Conservation (phyloP, 768 basidiomycete genomes). For the Chlorophyllum brunneum region DNA sequence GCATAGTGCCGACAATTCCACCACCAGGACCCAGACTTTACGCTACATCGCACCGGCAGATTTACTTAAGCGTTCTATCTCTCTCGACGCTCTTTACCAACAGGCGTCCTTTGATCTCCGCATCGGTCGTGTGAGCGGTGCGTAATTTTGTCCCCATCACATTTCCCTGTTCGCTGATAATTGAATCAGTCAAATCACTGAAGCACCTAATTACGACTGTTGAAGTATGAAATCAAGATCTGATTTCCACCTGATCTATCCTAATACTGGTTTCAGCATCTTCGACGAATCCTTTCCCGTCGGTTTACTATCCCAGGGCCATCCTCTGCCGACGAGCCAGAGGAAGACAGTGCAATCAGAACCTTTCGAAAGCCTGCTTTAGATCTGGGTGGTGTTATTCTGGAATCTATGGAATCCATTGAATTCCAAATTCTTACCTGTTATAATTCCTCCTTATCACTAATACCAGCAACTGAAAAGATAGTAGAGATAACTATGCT, state of each 20-base stretch:
- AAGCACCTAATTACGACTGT: slow-evolving; percentile 39
- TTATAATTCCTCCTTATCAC: slow-evolving; percentile 22
- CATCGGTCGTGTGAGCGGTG: slow-evolving; percentile 40
- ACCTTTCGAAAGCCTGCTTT: slow-evolving; percentile 24
- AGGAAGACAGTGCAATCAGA: slow-evolving; percentile 13
- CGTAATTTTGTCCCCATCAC: slow-evolving; percentile 7
- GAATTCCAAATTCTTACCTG: slow-evolving; percentile 28
- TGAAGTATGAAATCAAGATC: slow-evolving; percentile 22
- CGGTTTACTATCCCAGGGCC: slow-evolving; percentile 26
- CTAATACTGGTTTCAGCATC: slow-evolving; percentile 22
- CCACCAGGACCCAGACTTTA: slow-evolving; percentile 2
- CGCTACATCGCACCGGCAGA: slow-evolving; percentile 7
- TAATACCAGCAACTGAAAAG: neutral
- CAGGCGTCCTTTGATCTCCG: slow-evolving; percentile 45
- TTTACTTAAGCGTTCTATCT: slow-evolving; percentile 31
- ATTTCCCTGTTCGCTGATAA: neutral
- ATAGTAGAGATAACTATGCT: slow-evolving; percentile 14
- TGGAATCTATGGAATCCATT: slow-evolving; percentile 30
- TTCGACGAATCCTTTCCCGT: slow-evolving; percentile 42
- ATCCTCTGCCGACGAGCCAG: slow-evolving; percentile 5
- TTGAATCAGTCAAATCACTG: slow-evolving; percentile 32
- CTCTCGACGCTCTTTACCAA: slow-evolving; percentile 36
- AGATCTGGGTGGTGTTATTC: slow-evolving; percentile 31
- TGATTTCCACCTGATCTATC: neutral
- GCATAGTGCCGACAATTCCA: neutral